phyloP scores from a whole-genome alignment of 345 rosid species.

The Fremontodendron californicum region DNA sequence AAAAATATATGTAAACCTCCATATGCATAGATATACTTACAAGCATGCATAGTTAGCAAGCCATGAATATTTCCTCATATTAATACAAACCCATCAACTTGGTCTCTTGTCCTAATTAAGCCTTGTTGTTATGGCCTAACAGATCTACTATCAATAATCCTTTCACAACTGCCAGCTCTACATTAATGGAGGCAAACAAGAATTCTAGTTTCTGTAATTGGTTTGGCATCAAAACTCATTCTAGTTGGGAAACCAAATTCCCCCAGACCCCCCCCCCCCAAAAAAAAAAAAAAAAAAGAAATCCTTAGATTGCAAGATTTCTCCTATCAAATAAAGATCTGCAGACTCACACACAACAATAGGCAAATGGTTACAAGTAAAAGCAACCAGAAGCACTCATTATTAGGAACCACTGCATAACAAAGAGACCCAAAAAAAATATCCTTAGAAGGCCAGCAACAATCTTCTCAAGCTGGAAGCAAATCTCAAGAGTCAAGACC shows the following conservation, averaged over 20 bases:
- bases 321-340: not conserved
- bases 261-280: no score
- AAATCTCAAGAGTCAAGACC: not conserved
- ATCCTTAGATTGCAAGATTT: not conserved
- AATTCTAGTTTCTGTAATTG: not conserved
- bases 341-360: not conserved
- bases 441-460: not conserved
- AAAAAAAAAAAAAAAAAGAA: no score
- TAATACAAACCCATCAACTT: not conserved
- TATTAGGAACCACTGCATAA: not conserved
- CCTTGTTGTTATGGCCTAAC: not conserved
- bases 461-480: not conserved
- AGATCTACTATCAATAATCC: not conserved
- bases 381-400: not conserved
- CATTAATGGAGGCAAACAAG: not conserved
- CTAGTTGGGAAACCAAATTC: no score
- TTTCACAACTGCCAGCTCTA: not conserved
- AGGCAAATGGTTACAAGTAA: not conserved
- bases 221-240: no score
- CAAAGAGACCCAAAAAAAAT: not conserved
- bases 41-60: not conserved
- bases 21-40: not conserved
- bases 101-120: not conserved
- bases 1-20: not conserved
- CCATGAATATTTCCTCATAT: not conserved